A percentile compares a stretch with the other conserved stretches of the same genome.
phyloP scores from a whole-genome alignment of 2,329 filamentous ascomycete species.

The Penicillium sclerotigenum region DNA sequence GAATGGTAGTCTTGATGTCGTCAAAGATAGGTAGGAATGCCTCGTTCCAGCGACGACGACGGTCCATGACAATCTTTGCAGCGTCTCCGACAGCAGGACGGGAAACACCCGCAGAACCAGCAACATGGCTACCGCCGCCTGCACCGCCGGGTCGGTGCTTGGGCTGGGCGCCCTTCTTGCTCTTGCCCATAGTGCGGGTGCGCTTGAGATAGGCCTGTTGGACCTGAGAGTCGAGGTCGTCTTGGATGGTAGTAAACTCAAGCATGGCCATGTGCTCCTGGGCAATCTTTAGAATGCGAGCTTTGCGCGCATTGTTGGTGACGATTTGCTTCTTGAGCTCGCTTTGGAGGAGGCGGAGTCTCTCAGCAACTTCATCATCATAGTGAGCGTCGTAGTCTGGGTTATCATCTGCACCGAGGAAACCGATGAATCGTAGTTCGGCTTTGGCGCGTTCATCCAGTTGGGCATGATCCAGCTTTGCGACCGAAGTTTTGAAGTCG shows the following conservation, averaged over 20 bases:
- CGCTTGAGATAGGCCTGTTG: slow-evolving; percentile 94
- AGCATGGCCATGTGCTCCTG: slow-evolving; percentile 93
- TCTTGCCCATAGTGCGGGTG: slow-evolving; percentile 89
- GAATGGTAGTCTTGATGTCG: slow-evolving; percentile 73
- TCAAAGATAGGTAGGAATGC: slow-evolving; percentile 89
- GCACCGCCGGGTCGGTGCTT: slow-evolving; percentile 61
- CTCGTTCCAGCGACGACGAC: slow-evolving; percentile 82
- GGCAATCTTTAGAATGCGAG: slow-evolving; percentile 79
- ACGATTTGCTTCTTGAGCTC: slow-evolving; percentile 80
- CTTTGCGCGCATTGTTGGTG: slow-evolving; percentile 85
- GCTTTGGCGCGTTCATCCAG: slow-evolving; percentile 89
- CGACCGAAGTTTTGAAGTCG: slow-evolving; percentile 73
- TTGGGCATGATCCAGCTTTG: slow-evolving; percentile 78
- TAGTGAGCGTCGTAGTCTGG: slow-evolving; percentile 85
- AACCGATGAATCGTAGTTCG: slow-evolving; percentile 85
- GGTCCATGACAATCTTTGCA: slow-evolving; percentile 88
- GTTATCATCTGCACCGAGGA: slow-evolving; percentile 66
- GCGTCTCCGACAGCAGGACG: slow-evolving; percentile 77
- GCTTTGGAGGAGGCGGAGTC: slow-evolving; percentile 78
- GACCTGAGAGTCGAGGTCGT: slow-evolving; percentile 92
- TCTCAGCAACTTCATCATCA: slow-evolving; percentile 90
- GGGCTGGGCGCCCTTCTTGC: slow-evolving; percentile 76
- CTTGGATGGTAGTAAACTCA: slow-evolving; percentile 93
- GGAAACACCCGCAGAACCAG: slow-evolving; percentile 39
- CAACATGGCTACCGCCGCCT: slow-evolving; percentile 64